Base-by-base conservation (phyloP, 2,329 filamentous ascomycete genomes). In the Cytospora piceicola region DNA sequence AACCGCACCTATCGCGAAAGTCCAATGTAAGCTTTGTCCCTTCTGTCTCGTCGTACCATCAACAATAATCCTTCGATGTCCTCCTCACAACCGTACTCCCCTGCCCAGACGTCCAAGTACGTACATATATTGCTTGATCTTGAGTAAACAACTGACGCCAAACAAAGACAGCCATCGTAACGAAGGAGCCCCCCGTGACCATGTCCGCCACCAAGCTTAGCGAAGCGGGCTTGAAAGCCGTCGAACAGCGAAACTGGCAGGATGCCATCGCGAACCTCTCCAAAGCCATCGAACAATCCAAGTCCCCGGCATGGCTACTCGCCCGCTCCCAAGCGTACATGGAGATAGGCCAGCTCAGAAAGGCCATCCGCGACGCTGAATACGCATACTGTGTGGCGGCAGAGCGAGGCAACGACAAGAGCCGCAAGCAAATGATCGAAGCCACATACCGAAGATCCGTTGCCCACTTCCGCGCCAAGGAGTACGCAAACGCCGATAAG, bases 361-460 rank as follows among this genome's bases (percentile, higher is more conserved):
- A 85, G 27, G 91, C 93, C 1, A 84, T 95, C 54, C 81, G 79
- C 49, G 91, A 94, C 76, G 88, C 90, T 46, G 87, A 93, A 68
- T 82, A 83, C 57, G 91, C 88, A 3, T 84, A 90, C 61, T 78
- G 83, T 46, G 78, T 83, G 4, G 90, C 89, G 3, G 80, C 80
- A 30, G 83, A 89, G 68, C 90, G 94, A 51, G 91, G 85, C 36
- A 90, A 89, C 72, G 68, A 72, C 39, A 72, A 70, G 64, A 72
- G 71, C 12, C 87, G 91, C 59, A 87, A 92, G 69, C 83, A 90
- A 34, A 92, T 97, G 75, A 83, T 88, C 55, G 86, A 92, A n/a
- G 90, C 92, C 1, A 92, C 97, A 73, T 87, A 95, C 72, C 88
- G 94, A 71, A 87, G 94, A 46, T 91, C 87, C 6, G 86, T 96